phyloP scores from a whole-genome alignment of 2,329 filamentous ascomycete genomes.

The Beauveria sp. region DNA sequence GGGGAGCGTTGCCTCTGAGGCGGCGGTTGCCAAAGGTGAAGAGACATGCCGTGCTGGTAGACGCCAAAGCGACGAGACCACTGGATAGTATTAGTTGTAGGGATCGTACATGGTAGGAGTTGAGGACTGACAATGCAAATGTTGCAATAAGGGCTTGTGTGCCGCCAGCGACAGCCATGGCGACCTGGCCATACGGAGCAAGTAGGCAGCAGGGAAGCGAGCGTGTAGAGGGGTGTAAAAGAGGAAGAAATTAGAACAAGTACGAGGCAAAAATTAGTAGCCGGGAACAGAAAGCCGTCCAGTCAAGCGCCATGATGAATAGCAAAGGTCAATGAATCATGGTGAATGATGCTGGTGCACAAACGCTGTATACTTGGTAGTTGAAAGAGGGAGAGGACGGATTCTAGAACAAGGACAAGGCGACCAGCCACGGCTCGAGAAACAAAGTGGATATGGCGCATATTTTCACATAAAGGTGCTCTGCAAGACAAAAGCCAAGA shows the following conservation, averaged over 20 bases:
- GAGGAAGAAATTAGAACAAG: slow-evolving; percentile 22
- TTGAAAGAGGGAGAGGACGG: slow-evolving; percentile 3
- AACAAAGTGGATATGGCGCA: neutral
- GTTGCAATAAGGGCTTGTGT: slow-evolving; percentile 44
- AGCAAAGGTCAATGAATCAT: neutral
- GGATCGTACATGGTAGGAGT: neutral
- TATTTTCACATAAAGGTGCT: neutral
- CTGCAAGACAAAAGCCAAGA: neutral
- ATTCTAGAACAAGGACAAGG: slow-evolving; percentile 1
- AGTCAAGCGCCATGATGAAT: slow-evolving; percentile 5
- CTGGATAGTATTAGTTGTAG: slow-evolving; percentile 20
- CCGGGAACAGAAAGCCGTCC: neutral
- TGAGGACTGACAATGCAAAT: slow-evolving; percentile 44
- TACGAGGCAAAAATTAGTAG: neutral
- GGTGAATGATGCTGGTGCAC: neutral
- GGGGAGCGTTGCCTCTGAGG: slow-evolving; percentile 31
- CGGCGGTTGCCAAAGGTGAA: slow-evolving; percentile 35
- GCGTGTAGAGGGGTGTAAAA: slow-evolving; percentile 23
- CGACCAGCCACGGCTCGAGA: neutral
- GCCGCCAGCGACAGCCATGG: slow-evolving; percentile 38
- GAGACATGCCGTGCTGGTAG: slow-evolving; percentile 38
- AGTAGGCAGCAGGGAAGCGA: slow-evolving; percentile 9
- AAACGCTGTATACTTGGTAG: neutral
- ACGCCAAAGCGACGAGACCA: slow-evolving; percentile 47
- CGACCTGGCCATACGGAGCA: slow-evolving; percentile 13